phyloP scores from a whole-genome alignment of 208 protist genomes.

The Porcisia hertigi region DNA sequence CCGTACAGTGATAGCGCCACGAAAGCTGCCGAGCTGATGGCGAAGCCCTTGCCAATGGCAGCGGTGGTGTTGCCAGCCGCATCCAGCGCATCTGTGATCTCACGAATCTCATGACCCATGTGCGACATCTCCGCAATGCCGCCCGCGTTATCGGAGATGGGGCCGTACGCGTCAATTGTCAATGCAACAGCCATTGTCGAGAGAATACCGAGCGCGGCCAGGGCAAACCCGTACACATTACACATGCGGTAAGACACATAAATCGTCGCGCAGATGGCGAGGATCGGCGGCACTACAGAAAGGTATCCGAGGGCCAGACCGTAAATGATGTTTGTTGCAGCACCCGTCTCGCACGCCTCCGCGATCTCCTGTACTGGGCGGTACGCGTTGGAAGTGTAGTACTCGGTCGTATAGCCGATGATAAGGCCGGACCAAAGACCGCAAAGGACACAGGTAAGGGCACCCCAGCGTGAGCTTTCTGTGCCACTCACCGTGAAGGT shows the following conservation, averaged over 20 bases:
- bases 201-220: constrained; percentile 96
- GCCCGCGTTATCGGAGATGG: constrained; percentile 96
- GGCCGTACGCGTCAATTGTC: constrained; percentile 96
- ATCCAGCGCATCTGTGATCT: constrained; percentile 94
- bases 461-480: constrained; percentile 56
- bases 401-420: constrained; percentile 93
- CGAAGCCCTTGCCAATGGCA: constrained; percentile 96
- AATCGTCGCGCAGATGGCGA: constrained; percentile 90
- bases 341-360: constrained; percentile 84
- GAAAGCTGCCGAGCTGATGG: constrained; percentile 93
- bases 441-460: constrained; percentile 74
- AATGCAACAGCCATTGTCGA: constrained; percentile 91
- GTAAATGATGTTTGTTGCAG: constrained; percentile 94
- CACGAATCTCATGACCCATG: constrained; percentile 86
- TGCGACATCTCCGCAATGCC: constrained; percentile 94
- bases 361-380: constrained; percentile 81
- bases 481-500: constrained; percentile 47
- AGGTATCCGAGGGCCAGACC: constrained; percentile 94
- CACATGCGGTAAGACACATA: constrained; percentile 80
- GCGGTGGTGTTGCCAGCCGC: constrained; percentile 96
- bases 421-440: constrained; percentile 84
- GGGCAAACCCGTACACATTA: constrained; percentile 91
- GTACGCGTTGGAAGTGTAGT: constrained; percentile 92
- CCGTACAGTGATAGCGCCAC: constrained; percentile 94
- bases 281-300: constrained; percentile 88